phyloP scores from a whole-genome alignment of 2,329 filamentous ascomycete species.

The Neophaeococcomyces aloes region DNA sequence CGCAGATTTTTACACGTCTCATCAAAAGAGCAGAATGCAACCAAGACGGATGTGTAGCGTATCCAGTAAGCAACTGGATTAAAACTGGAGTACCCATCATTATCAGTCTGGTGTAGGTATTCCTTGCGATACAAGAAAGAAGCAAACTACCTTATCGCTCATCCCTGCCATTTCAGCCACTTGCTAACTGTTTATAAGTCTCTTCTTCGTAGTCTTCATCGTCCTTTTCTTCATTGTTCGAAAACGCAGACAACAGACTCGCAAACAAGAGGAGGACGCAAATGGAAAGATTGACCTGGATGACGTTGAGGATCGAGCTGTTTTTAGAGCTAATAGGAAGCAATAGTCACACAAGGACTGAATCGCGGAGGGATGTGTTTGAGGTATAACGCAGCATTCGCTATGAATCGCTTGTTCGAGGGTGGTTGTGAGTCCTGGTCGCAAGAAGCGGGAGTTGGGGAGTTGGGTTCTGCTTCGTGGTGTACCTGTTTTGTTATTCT shows the following conservation, averaged over 20 bases:
- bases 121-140: background rate
- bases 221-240: constrained; percentile 2
- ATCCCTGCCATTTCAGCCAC: background rate
- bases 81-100: constrained; percentile 4
- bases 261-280: background rate
- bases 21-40: constrained; percentile 1
- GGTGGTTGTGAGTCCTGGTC: no score
- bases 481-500: no score
- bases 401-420: no score
- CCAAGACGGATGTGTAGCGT: constrained; percentile 1
- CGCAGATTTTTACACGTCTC: background rate
- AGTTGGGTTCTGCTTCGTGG: no score
- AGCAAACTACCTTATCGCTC: background rate
- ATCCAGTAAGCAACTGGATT: constrained; percentile 2
- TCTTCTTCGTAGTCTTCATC: constrained; percentile 1
- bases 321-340: constrained; percentile 2
- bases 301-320: constrained; percentile 7
- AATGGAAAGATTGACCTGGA: constrained; percentile 3
- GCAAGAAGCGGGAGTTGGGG: no score
- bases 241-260: background rate
- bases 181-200: background rate
- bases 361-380: no score
- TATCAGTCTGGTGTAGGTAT: constrained; percentile 1
- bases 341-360: no score
- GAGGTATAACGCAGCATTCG: no score